Percentiles rank a stretch among this genome's conserved stretches.
Conservation (phyloP, 2,329 filamentous ascomycete genomes). For the Calonectria leucothoes region DNA sequence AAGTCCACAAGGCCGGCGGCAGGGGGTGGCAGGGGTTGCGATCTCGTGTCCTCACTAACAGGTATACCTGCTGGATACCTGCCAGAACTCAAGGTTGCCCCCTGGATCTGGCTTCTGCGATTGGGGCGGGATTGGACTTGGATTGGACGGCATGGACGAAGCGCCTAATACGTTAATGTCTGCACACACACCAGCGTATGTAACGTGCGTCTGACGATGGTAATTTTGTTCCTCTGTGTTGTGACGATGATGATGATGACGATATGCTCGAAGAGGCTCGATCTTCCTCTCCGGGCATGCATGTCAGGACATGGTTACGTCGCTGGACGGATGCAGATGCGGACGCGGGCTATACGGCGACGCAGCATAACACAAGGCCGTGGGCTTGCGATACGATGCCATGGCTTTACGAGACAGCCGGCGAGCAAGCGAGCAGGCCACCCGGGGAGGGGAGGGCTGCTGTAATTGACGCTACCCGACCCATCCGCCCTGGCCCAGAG, state of each 20-base stretch:
- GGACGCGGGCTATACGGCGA: not conserved
- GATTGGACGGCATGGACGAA: not conserved
- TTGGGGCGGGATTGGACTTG: conserved; percentile 12
- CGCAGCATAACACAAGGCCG: not conserved
- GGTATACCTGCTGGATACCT: conserved; percentile 32
- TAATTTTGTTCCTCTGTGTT: not conserved
- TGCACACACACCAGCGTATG: not conserved
- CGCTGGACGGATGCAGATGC: not conserved
- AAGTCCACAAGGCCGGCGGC: conserved; percentile 29
- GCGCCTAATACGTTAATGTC: not conserved
- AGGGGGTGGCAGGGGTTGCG: conserved; percentile 28
- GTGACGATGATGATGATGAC: not conserved
- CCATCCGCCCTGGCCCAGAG: conserved; percentile 1
- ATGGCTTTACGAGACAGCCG: conserved; percentile 10
- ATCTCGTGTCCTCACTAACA: conserved; percentile 47
- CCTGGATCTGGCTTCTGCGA: conserved; percentile 7
- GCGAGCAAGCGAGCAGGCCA: conserved; percentile 13
- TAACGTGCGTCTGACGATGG: conserved; percentile 6
- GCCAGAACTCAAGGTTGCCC: conserved; percentile 14
- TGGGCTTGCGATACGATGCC: conserved; percentile 1
- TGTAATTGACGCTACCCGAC: conserved; percentile 12
- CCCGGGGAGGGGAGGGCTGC: not conserved
- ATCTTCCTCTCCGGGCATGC: not conserved
- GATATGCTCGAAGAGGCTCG: not conserved
- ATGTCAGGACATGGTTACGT: not conserved